Conservation (phyloP, 371 early-diverging fungal species). For the Smittium culicis region DNA sequence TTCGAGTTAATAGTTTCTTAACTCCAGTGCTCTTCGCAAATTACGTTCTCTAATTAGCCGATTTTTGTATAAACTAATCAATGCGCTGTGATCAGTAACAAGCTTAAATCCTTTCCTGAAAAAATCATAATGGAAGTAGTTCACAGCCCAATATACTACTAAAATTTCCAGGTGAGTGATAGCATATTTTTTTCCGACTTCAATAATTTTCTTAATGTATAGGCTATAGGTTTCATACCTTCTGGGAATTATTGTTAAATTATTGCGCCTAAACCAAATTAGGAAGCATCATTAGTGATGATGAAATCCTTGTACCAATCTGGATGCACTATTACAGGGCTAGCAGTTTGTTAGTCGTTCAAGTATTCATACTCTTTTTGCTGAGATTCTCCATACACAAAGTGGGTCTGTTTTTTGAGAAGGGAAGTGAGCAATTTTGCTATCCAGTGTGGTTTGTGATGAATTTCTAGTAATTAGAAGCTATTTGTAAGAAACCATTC, state of each 20-base stretch:
- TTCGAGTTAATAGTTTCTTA: constrained; percentile 6
- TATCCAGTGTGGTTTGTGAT: too few species aligned
- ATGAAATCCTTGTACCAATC: constrained; percentile 7
- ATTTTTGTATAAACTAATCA: background rate
- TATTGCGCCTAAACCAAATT: constrained; percentile 5
- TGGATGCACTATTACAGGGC: constrained; percentile 1
- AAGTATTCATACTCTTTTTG: background rate
- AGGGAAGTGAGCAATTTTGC: too few species aligned
- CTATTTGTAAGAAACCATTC: too few species aligned
- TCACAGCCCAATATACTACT: background rate
- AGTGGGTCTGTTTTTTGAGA: too few species aligned
- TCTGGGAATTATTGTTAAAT: background rate
- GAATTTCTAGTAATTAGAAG: too few species aligned
- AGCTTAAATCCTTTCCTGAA: background rate
- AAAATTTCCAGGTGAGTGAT: constrained; percentile 3
- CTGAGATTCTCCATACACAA: too few species aligned
- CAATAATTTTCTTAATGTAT: background rate
- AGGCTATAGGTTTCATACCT: background rate
- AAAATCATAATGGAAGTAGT: constrained; percentile 3
- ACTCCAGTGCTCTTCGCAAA: background rate
- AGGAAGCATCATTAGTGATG: constrained; percentile 8
- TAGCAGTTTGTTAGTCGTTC: background rate
- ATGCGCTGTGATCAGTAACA: constrained; percentile 7
- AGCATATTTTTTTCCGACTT: constrained; percentile 7
- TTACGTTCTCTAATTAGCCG: background rate